Evolutionary conservation across 2,329 filamentous ascomycete genomes (phyloP).

Genomic region (Diaporthe sp.): DNA sequence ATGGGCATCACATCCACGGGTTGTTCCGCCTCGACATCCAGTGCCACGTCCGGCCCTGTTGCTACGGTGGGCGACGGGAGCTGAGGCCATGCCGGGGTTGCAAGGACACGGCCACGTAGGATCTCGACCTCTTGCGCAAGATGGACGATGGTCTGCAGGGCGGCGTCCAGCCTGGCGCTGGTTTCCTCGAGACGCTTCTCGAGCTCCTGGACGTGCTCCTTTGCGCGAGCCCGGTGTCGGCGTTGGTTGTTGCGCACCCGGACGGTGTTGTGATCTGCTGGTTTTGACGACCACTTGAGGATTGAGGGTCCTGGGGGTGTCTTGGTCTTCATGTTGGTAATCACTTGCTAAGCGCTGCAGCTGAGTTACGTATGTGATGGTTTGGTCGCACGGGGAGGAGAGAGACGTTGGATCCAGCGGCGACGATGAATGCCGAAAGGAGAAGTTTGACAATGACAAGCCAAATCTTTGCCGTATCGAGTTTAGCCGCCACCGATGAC

Average conservation of each 20-base stretch:
- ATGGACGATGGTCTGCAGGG: conserved; percentile 32
- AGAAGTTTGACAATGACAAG: conserved; percentile 39
- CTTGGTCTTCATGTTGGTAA: background rate
- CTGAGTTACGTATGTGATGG: background rate
- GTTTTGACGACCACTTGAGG: conserved; percentile 42
- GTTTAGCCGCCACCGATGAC: conserved; percentile 31
- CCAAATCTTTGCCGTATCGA: conserved; percentile 27
- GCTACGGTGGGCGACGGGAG: background rate
- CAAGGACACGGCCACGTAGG: background rate
- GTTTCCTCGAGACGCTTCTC: conserved; percentile 44
- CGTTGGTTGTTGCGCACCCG: conserved; percentile 63
- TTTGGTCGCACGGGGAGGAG: background rate
- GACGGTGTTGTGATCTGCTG: conserved; percentile 45
- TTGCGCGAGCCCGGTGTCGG: conserved; percentile 57
- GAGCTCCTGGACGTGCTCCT: conserved; percentile 50
- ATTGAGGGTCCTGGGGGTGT: background rate
- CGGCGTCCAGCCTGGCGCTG: conserved; percentile 37
- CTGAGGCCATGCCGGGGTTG: background rate
- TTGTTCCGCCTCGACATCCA: background rate
- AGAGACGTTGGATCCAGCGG: conserved; percentile 22
- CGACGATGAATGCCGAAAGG: conserved; percentile 21
- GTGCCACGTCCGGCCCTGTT: background rate
- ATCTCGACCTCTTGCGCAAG: conserved; percentile 31
- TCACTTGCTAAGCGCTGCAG: rapidly evolving
- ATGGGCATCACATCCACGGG: background rate